A percentile compares a stretch with the other conserved stretches of the same genome.
These are phyloP conservation scores for Colletotrichum limetticola DNA, from an alignment of 2,329 filamentous ascomycete species.

Conservation along the genomic window DNA sequence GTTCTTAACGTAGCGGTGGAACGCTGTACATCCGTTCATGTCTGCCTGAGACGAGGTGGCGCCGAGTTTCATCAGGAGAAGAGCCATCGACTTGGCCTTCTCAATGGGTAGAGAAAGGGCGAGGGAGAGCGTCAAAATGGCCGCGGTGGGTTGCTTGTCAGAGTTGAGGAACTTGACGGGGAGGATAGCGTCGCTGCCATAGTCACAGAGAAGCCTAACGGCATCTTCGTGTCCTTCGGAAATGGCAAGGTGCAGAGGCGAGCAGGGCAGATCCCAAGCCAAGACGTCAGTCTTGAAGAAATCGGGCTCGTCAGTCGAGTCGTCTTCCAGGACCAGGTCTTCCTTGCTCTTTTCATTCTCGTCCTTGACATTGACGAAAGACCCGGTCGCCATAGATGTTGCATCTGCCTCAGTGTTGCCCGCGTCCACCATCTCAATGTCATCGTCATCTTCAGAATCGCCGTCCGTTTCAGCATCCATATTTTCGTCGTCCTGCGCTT, in stretches of 20 bases:
- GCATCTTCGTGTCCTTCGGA: constrained; percentile 75
- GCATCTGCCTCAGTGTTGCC: constrained; percentile 62
- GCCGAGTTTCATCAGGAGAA: constrained; percentile 74
- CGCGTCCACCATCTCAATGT: constrained; percentile 58
- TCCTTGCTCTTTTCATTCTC: constrained; percentile 48
- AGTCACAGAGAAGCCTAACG: constrained; percentile 77
- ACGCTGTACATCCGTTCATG: constrained; percentile 68
- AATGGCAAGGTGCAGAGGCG: constrained; percentile 83
- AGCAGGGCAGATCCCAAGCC: constrained; percentile 82
- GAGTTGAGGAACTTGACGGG: constrained; percentile 74
- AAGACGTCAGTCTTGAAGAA: constrained; percentile 81
- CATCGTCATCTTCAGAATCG: constrained; percentile 47
- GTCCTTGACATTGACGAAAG: constrained; percentile 75
- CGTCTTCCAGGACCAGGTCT: constrained; percentile 61
- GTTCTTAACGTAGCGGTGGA: constrained; percentile 72
- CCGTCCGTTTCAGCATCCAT: constrained; percentile 46
- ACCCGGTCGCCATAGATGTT: constrained; percentile 71
- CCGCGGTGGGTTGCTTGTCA: constrained; percentile 61
- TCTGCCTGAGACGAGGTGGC: constrained; percentile 81
- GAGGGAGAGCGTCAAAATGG: constrained; percentile 77
- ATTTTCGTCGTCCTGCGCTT: constrained; percentile 40
- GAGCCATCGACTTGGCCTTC: constrained; percentile 72
- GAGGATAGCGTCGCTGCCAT: constrained; percentile 80
- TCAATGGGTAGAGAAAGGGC: constrained; percentile 71
- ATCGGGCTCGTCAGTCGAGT: constrained; percentile 73